These are phyloP conservation scores for Microdochium nivale DNA, from an alignment of 2,329 filamentous ascomycete genomes.

Conservation along the genomic window DNA sequence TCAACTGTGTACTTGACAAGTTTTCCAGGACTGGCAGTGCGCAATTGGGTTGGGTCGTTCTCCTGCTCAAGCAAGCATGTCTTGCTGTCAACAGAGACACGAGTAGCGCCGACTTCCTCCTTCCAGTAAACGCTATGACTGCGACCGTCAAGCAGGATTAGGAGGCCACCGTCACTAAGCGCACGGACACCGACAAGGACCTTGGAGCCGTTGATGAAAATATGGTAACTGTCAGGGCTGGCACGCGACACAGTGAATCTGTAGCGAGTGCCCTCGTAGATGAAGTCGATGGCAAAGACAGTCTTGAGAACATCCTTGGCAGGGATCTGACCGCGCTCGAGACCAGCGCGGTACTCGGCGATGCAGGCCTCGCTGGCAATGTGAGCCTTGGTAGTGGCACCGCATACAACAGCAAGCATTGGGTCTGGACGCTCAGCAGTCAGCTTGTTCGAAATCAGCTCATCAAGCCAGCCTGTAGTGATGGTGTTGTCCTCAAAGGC, in stretches of 20 bases:
- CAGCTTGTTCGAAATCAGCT: constrained; percentile 95
- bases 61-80: constrained; percentile 97
- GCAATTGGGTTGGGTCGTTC: constrained; percentile 95
- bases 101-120: constrained; percentile 92
- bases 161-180: constrained; percentile 85
- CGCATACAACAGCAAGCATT: constrained; percentile 88
- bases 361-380: constrained; percentile 87
- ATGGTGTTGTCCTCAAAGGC: constrained; percentile 99
- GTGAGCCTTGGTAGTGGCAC: constrained; percentile 91
- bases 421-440: constrained; percentile 93
- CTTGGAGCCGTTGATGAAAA: constrained; percentile 98
- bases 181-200: constrained; percentile 88
- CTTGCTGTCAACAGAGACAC: constrained; percentile 94
- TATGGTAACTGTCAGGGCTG: constrained; percentile 86
- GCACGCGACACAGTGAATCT: constrained; percentile 97
- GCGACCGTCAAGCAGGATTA: constrained; percentile 82
- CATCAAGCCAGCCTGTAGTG: constrained; percentile 96
- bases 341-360: constrained; percentile 73
- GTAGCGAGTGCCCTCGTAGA: constrained; percentile 93
- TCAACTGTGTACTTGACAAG: constrained; percentile 97
- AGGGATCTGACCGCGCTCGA: constrained; percentile 96
- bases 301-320: constrained; percentile 96
- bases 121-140: constrained; percentile 99
- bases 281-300: constrained; percentile 95
- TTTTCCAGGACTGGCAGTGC: constrained; percentile 92